phyloP scores from a whole-genome alignment of 2,329 filamentous ascomycete genomes.

The Monilinia laxa region DNA sequence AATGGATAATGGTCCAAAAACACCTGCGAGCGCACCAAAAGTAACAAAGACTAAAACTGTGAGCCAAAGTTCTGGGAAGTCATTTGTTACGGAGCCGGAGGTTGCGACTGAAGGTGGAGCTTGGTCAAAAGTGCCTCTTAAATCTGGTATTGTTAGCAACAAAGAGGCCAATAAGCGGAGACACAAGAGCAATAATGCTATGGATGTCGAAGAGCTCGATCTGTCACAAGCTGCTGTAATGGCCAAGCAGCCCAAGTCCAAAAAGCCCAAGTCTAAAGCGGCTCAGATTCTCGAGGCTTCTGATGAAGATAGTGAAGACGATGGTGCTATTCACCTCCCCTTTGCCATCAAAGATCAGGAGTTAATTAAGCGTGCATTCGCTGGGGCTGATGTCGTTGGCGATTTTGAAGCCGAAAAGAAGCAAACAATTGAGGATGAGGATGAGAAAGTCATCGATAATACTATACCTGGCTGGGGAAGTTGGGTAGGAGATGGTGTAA shows the following conservation, averaged over 20 bases:
- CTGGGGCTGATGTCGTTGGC: slow-evolving; percentile 77
- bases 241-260: slow-evolving; percentile 35
- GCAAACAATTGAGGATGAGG: slow-evolving; percentile 69
- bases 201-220: slow-evolving; percentile 40
- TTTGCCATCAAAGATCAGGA: slow-evolving; percentile 61
- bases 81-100: slow-evolving; percentile 19
- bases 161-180: slow-evolving; percentile 38
- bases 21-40: slow-evolving; percentile 12
- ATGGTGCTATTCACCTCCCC: slow-evolving; percentile 53
- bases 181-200: slow-evolving; percentile 38
- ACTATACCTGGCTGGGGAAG: slow-evolving; percentile 93
- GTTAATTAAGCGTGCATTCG: slow-evolving; percentile 81
- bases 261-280: slow-evolving; percentile 35
- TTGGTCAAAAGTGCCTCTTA: slow-evolving; percentile 39
- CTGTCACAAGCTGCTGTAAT: slow-evolving; percentile 39
- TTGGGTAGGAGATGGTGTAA: slow-evolving; percentile 84
- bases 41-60: slow-evolving; percentile 25
- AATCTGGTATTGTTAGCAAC: slow-evolving; percentile 31
- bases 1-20: slow-evolving; percentile 25
- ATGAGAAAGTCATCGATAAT: slow-evolving; percentile 77
- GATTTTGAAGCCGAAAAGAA: slow-evolving; percentile 82
- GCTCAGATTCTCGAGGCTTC: slow-evolving; percentile 33
- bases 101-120: slow-evolving; percentile 36
- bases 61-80: slow-evolving; percentile 13
- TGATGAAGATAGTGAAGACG: slow-evolving; percentile 44